Evolutionary conservation across 352 stramenopile species (phyloP).

Genomic region (Globisporangium okanoganense): DNA sequence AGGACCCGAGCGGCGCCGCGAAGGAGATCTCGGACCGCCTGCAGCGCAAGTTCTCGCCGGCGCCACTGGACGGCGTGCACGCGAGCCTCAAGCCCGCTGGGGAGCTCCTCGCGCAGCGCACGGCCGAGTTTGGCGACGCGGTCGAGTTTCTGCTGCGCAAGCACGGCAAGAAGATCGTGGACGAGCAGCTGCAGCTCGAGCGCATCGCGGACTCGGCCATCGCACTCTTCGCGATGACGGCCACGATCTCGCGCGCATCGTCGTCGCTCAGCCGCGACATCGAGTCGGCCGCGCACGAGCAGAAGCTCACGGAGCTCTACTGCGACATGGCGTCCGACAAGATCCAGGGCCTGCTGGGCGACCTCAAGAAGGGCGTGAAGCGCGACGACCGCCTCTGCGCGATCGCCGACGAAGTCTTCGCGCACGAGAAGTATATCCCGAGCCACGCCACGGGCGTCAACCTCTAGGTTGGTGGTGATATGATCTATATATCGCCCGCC

Average conservation of each 20-base stretch:
- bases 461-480: too few relatives aligned
- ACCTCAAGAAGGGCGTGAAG: slow-evolving; percentile 57
- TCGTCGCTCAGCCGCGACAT: slow-evolving; percentile 50
- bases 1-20: slow-evolving; percentile 55
- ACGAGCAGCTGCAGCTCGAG: slow-evolving; percentile 86
- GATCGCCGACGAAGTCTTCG: slow-evolving; percentile 78
- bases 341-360: slow-evolving; percentile 53
- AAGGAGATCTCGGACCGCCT: slow-evolving; percentile 79
- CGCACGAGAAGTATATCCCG: slow-evolving; percentile 74
- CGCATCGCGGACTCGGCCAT: slow-evolving; percentile 85
- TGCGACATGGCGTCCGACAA: slow-evolving; percentile 70
- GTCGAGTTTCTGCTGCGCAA: slow-evolving; percentile 77
- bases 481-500: too few relatives aligned
- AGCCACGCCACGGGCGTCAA: slow-evolving; percentile 74
- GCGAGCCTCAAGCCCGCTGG: slow-evolving; percentile 49
- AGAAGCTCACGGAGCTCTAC: slow-evolving; percentile 76
- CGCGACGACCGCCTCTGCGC: slow-evolving; percentile 64
- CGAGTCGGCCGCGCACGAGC: slow-evolving; percentile 65
- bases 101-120: slow-evolving; percentile 65
- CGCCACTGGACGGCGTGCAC: slow-evolving; percentile 68
- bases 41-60: slow-evolving; percentile 76
- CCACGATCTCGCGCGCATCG: slow-evolving; percentile 79
- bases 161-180: slow-evolving; percentile 86
- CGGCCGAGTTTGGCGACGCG: slow-evolving; percentile 69
- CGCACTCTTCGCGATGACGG: slow-evolving; percentile 81